Base-by-base conservation (phyloP, 345 rosid genomes). In the Lepidium didymum region DNA sequence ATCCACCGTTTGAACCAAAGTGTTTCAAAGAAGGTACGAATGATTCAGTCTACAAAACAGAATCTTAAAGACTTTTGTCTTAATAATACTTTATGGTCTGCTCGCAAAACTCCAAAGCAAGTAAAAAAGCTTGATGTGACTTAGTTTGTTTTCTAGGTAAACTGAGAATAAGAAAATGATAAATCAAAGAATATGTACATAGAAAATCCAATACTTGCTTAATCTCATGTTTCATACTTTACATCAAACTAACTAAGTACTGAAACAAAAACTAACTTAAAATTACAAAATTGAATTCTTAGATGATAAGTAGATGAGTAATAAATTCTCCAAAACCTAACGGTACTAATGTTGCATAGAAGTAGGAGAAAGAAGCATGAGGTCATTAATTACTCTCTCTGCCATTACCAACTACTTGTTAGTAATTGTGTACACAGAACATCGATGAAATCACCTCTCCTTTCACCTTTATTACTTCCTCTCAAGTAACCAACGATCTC, bases 351-450 rank as follows among this genome's bases (percentile, higher is more conserved):
- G 51, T 33, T 37, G 38, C 46, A 36, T 44, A 21, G 59, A 73
- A 57, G 62, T 57, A 58, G 66, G 52, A 38, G 35, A 55, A 65
- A 6, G 23, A 40, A 36, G 10, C 61, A 51, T 59, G 63, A 61
- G 10, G 31, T 62, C 69, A 74, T 75, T 75, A 41, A 75, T 54
- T 55, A 75, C 69, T 38, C 36, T 53, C 69, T 54, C 74, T 68
- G 65, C 57, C 70, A 75, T 47, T 37, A 55, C 64, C 78, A 75
- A 75, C 74, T 38, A 75, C 78, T 62, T 68, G 54, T 14, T 55
- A 75, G 69, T 74, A 54, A 68, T 23, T 62, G 6, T 49, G 21
- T 45, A 55, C 78, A 68, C 78, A 68, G 53, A 74, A 50, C 78
- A 36, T 67, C 50, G 18, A 59, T 67, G 73, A 52, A 59, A 53